Conservation (phyloP, 164 flowering plant species). For the Akebia trifoliata region DNA sequence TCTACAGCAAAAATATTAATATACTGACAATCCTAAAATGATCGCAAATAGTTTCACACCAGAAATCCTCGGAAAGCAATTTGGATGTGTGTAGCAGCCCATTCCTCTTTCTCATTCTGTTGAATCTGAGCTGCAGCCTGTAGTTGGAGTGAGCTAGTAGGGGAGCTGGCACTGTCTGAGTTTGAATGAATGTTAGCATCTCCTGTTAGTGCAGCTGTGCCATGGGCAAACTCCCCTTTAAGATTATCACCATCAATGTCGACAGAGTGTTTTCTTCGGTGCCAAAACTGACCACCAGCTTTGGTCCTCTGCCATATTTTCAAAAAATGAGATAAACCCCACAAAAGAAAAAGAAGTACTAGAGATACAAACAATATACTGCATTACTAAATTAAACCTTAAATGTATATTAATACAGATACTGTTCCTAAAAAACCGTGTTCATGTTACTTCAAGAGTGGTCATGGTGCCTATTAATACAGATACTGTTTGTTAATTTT, state of each 20-base stretch:
- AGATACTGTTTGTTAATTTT: too few species aligned
- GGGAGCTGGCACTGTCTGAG: conserved; percentile 32
- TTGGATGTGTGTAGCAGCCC: conserved; percentile 82
- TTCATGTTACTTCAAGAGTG: too few species aligned
- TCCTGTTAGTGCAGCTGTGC: conserved; percentile 20
- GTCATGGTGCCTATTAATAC: too few species aligned
- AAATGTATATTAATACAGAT: too few species aligned
- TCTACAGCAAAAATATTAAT: neutral
- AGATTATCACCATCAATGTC: conserved; percentile 34
- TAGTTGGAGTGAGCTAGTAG: conserved; percentile 38
- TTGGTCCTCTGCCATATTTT: conserved; percentile 33
- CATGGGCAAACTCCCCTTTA: conserved; percentile 36
- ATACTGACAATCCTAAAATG: neutral
- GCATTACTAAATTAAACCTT: too few species aligned
- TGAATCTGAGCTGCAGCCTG: conserved; percentile 33
- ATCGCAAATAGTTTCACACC: conserved; percentile 38
- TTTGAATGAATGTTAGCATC: conserved; percentile 28
- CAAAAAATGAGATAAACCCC: neutral
- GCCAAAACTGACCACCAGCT: conserved; percentile 39
- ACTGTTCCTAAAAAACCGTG: too few species aligned
- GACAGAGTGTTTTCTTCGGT: conserved; percentile 56
- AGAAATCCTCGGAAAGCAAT: conserved; percentile 91
- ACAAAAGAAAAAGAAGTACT: neutral
- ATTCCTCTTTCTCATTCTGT: conserved; percentile 43
- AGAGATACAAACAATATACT: too few species aligned